Conservation (phyloP, 306 rosid species). For the Citrullus amarus region DNA sequence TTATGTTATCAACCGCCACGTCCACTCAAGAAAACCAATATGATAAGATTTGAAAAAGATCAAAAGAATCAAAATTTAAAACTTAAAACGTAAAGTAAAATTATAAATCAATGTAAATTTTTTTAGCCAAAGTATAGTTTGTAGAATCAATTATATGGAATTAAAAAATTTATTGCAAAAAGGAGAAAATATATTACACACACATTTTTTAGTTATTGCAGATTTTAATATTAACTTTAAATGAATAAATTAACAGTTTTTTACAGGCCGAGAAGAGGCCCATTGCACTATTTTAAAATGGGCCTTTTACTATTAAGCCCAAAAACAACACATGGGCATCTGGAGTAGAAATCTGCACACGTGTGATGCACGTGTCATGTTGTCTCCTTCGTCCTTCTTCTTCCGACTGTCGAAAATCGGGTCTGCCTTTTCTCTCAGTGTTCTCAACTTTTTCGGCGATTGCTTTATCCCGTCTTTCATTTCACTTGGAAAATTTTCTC, state of each 20-base stretch:
- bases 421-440: neutral
- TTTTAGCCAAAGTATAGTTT: no score
- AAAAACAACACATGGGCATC: neutral
- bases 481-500: neutral
- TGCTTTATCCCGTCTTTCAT: neutral
- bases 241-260: neutral
- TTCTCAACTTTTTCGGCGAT: neutral
- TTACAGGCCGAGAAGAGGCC: neutral
- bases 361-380: slow-evolving; percentile 1
- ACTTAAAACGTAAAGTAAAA: no score
- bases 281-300: neutral
- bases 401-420: neutral
- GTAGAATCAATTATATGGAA: no score
- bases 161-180: no score
- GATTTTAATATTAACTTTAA: neutral
- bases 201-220: no score
- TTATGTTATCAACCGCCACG: no score
- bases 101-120: no score
- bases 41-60: no score
- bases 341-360: neutral
- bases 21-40: no score
- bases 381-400: neutral
- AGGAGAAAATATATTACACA: no score
- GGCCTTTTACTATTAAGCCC: neutral
- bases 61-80: no score